A percentile compares a stretch with the other conserved stretches of the same genome.
Evolutionary conservation across 495 filamentous ascomycete genomes (phyloP).

Genomic region (Trichoderma erinaceum): DNA sequence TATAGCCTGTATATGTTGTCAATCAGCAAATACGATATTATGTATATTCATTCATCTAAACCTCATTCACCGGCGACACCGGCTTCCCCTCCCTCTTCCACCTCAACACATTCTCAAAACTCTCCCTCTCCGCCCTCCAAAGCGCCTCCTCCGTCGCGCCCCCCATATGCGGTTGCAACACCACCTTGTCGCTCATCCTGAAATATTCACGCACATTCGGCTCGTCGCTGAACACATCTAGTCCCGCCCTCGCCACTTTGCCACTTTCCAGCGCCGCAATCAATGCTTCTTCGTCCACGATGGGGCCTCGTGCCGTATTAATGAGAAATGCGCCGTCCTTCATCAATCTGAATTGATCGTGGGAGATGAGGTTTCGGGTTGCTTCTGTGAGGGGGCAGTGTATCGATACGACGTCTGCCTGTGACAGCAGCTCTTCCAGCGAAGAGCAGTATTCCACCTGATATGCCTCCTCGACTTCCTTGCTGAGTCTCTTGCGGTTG

Average conservation of each 20-base stretch:
- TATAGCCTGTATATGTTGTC: too few species aligned
- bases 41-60: not conserved
- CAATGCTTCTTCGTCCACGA: constrained; percentile 66
- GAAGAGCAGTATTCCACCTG: constrained; percentile 39
- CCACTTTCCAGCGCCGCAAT: constrained; percentile 55
- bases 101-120: not conserved
- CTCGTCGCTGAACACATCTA: constrained; percentile 66
- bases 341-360: constrained; percentile 44
- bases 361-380: constrained; percentile 51
- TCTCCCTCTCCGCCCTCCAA: not conserved
- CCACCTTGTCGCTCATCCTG: constrained; percentile 20
- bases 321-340: constrained; percentile 57
- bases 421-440: constrained; percentile 48
- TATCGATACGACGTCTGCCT: constrained; percentile 60
- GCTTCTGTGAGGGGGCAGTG: constrained; percentile 55
- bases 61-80: constrained; percentile 8
- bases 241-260: constrained; percentile 47
- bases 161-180: constrained; percentile 18
- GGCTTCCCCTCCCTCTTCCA: constrained; percentile 5
- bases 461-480: constrained; percentile 35
- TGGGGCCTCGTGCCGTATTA: constrained; percentile 64
- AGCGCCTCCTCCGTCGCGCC: constrained; percentile 15
- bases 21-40: too few species aligned
- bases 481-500: constrained; percentile 55
- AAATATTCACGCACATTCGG: constrained; percentile 44